Base-by-base conservation (phyloP, 768 basidiomycete genomes). In the Russula brevipes region DNA sequence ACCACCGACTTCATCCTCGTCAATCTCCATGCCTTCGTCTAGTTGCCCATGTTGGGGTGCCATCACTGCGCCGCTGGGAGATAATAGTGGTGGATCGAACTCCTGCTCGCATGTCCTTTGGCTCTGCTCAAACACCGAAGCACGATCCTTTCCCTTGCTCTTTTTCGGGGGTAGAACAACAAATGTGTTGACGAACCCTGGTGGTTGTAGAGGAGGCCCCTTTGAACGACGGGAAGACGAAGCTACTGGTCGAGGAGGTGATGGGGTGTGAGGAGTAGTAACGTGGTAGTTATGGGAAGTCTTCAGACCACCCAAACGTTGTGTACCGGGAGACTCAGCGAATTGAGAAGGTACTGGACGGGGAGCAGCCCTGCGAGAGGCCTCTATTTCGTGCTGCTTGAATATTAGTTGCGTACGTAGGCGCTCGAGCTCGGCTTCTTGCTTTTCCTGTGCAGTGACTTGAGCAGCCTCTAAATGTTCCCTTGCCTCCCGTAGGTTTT, bases 101-200 rank as follows among this genome's bases (percentile, higher is more conserved):
- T 49, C 54, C 12, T 39, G 31, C 12, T 66, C 64, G 36, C 55
- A 46, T 41, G 45, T 51, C 35, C 57, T 36, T 19, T 55, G 64
- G 30, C 54, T 66, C 44, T 45, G 50, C 58, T 57, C 66, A 16
- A 55, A 39, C n/a, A 35, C 31, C n/a, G 54, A 55, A 36, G 44
- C 16, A 17, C 36, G 39, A 36, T 19, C 54, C 33, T 56, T 59
- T 31, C 54, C 67, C 47, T 63, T 63, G 19, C 17, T 35, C 46
- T 60, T 53, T n/a, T 55, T 55, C 33, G 38, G 47, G 4, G 46
- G 41, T 8, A 61, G 38, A 3, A 55, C 9, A 17, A 30, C 50
- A 41, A 68, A 68, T 2, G 54, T 50, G n/a, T 68, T 68, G 12
- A 66, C 61, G 42, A 68, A 68, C 7, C 67, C 67, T 6, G 65